Evolutionary conservation across 805 yeast genomes (phyloP).

Genomic region (Ogataea henricii): DNA sequence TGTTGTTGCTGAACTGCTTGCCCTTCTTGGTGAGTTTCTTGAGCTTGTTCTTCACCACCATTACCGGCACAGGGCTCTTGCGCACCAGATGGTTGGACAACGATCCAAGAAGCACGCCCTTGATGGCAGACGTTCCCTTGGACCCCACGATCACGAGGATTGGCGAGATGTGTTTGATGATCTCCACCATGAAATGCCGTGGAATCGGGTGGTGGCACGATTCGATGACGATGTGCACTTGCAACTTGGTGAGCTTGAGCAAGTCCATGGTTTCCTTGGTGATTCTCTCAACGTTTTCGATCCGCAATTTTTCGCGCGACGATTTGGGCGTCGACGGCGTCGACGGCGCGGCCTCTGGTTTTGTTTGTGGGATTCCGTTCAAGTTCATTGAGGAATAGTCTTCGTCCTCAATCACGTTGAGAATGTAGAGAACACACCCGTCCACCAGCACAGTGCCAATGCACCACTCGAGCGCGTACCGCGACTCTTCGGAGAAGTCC

Average conservation of each 20-base stretch:
- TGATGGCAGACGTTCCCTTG: slow-evolving; percentile 68
- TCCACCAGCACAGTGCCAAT: slow-evolving; percentile 82
- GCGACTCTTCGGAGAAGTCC: slow-evolving; percentile 82
- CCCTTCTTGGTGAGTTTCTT: slow-evolving; percentile 64
- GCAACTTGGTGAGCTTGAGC: slow-evolving; percentile 65
- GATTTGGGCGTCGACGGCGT: slow-evolving; percentile 16
- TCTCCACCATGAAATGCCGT: slow-evolving; percentile 65
- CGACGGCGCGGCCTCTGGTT: slow-evolving; percentile 3
- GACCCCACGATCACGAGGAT: slow-evolving; percentile 77
- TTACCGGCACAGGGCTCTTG: slow-evolving; percentile 71
- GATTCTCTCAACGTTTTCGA: slow-evolving; percentile 44
- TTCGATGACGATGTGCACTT: slow-evolving; percentile 72
- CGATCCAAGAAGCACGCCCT: slow-evolving; percentile 74
- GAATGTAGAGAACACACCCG: slow-evolving; percentile 77
- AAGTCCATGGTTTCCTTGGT: slow-evolving; percentile 44
- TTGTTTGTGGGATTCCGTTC: slow-evolving; percentile 35
- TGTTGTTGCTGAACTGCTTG: slow-evolving; percentile 56
- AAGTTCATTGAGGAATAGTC: slow-evolving; percentile 37
- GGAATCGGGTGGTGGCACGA: slow-evolving; percentile 78
- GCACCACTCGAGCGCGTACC: slow-evolving; percentile 84
- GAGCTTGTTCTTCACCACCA: slow-evolving; percentile 75
- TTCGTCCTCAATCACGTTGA: slow-evolving; percentile 56
- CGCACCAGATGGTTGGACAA: slow-evolving; percentile 73
- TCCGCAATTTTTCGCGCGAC: slow-evolving; percentile 41
- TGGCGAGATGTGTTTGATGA: slow-evolving; percentile 71